phyloP scores from a whole-genome alignment of 2,329 filamentous ascomycete species.

The Aspergillus uvarum region DNA sequence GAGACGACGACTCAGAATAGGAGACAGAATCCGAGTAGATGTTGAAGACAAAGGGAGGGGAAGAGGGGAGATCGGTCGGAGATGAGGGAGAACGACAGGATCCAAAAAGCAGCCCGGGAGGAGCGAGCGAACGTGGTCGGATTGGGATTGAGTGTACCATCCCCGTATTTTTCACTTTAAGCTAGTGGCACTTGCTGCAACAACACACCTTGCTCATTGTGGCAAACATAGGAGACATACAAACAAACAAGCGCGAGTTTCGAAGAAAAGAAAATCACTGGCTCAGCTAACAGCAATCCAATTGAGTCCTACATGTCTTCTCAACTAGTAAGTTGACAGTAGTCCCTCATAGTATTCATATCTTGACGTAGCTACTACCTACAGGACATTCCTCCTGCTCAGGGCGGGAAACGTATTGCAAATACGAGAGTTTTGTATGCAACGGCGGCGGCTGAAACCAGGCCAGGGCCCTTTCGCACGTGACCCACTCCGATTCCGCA shows the following conservation, averaged over 20 bases:
- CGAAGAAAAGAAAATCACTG: too few species aligned
- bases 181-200: conserved; percentile 6
- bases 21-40: conserved; percentile 3
- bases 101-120: conserved; percentile 30
- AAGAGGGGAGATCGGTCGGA: neutral
- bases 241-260: neutral
- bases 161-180: conserved; percentile 12
- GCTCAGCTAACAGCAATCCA: too few species aligned
- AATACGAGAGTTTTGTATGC: conserved; percentile 9
- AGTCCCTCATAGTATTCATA: too few species aligned
- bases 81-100: conserved; percentile 14
- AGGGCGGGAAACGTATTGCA: conserved; percentile 16
- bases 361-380: too few species aligned
- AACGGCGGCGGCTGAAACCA: conserved; percentile 4
- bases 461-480: conserved; percentile 15
- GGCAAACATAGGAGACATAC: neutral
- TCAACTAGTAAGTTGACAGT: neutral
- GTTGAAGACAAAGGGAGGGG: conserved; percentile 5
- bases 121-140: conserved; percentile 43
- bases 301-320: too few species aligned
- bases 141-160: conserved; percentile 17
- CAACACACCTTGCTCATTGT: neutral
- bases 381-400: neutral
- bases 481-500: conserved; percentile 17
- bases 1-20: conserved; percentile 6